Conservation (phyloP, 2,329 filamentous ascomycete species). For the Xylariaceae sp. region DNA sequence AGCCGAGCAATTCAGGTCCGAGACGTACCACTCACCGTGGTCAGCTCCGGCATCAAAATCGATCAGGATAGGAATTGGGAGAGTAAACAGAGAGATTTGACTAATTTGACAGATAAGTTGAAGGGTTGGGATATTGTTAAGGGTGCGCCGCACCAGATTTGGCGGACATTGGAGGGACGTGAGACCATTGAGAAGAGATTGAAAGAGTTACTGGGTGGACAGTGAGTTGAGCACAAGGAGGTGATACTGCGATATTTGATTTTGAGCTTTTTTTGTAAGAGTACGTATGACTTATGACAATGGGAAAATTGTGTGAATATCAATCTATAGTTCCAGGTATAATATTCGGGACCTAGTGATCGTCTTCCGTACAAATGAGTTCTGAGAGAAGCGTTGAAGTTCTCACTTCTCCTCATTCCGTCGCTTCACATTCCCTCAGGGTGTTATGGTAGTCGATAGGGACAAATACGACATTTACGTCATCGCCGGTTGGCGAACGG, state of each 20-base stretch:
- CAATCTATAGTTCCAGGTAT: not conserved
- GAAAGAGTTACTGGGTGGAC: slow-evolving; percentile 54
- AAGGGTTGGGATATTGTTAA: slow-evolving; percentile 82
- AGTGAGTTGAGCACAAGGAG: not conserved
- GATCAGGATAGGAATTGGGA: slow-evolving; percentile 68
- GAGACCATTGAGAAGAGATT: slow-evolving; percentile 74
- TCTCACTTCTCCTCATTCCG: too few relatives aligned
- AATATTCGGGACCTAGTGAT: too few relatives aligned
- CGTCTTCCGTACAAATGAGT: too few relatives aligned
- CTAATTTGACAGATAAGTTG: slow-evolving; percentile 71
- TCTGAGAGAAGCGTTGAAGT: too few relatives aligned
- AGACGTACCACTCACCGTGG: slow-evolving; percentile 70
- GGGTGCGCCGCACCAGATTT: slow-evolving; percentile 79
- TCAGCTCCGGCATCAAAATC: slow-evolving; percentile 74
- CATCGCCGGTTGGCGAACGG: too few relatives aligned
- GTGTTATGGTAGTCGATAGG: too few relatives aligned
- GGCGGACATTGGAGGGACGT: slow-evolving; percentile 69
- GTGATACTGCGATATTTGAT: not conserved
- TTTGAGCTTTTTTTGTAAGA: not conserved
- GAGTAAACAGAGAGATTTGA: slow-evolving; percentile 77
- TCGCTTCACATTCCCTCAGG: not conserved
- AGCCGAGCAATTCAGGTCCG: slow-evolving; percentile 73
- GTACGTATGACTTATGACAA: slow-evolving; percentile 1
- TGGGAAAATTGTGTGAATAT: not conserved
- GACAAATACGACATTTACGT: too few relatives aligned